phyloP scores from a whole-genome alignment of 139 green algal genomes.

The Picochlorum sp. region DNA sequence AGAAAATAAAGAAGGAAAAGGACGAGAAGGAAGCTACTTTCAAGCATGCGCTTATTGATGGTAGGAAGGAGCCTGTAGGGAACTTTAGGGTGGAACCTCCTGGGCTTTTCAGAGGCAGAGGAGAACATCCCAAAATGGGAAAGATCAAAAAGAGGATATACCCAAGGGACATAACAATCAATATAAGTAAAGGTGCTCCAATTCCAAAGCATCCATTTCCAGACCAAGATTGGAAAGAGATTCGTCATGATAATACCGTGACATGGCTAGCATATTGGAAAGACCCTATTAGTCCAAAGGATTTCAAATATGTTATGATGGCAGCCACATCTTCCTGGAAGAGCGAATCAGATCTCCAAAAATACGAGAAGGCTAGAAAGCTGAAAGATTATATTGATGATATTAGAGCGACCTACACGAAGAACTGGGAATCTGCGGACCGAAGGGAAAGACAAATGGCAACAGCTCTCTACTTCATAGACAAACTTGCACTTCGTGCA shows the following conservation, averaged over 20 bases:
- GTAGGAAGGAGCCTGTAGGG: slow-evolving; percentile 83
- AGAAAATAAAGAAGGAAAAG: slow-evolving; percentile 65
- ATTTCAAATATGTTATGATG: slow-evolving; percentile 94
- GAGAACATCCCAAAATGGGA: slow-evolving; percentile 98
- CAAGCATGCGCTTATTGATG: slow-evolving; percentile 84
- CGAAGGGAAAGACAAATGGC: slow-evolving; percentile 74
- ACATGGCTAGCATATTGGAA: slow-evolving; percentile 98
- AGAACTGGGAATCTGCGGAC: slow-evolving; percentile 46
- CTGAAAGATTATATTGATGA: slow-evolving; percentile 53
- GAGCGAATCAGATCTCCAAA: slow-evolving; percentile 77
- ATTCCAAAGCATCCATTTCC: slow-evolving; percentile 80
- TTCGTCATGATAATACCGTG: slow-evolving; percentile 85
- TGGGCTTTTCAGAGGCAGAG: slow-evolving; percentile 91
- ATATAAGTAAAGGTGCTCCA: slow-evolving; percentile 75
- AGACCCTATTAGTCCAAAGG: slow-evolving; percentile 82
- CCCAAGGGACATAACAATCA: slow-evolving; percentile 94
- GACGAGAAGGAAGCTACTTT: slow-evolving; percentile 79
- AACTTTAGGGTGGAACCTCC: slow-evolving; percentile 98
- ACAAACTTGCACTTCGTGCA: slow-evolving; percentile 94
- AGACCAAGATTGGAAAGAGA: slow-evolving; percentile 36
- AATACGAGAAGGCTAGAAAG: slow-evolving; percentile 97
- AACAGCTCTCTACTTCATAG: slow-evolving; percentile 93
- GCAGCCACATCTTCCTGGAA: slow-evolving; percentile 86
- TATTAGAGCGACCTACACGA: slow-evolving; percentile 21
- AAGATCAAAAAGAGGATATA: slow-evolving; percentile 92